Evolutionary conservation across 306 rosid species (phyloP).

Genomic region (Begonia fuchsioides): DNA sequence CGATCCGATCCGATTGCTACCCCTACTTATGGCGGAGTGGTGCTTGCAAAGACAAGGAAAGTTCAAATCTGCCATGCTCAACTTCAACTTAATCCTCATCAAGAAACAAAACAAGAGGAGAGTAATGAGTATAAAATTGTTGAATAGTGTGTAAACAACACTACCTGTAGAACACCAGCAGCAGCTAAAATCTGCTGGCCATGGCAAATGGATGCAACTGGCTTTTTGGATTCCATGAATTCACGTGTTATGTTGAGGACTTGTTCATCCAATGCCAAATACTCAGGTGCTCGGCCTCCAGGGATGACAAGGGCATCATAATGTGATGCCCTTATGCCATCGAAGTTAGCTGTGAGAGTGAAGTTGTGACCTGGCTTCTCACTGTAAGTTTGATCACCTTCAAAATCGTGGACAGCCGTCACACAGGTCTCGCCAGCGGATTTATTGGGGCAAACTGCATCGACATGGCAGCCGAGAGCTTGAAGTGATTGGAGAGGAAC

Average conservation of each 20-base stretch:
- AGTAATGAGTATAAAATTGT: too few species aligned
- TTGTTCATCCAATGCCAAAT: constrained; percentile 25
- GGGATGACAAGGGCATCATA: constrained; percentile 51
- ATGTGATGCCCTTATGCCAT: constrained; percentile 36
- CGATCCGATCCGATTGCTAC: too few species aligned
- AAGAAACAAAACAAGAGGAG: too few species aligned
- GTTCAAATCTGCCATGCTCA: too few species aligned
- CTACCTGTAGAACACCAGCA: constrained; percentile 73
- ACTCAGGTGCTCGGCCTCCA: constrained; percentile 43
- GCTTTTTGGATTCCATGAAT: constrained; percentile 30
- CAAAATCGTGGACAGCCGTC: constrained; percentile 78
- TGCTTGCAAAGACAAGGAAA: too few species aligned
- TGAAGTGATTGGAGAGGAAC: constrained; percentile 82
- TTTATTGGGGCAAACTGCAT: constrained; percentile 70
- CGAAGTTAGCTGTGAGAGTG: constrained; percentile 43
- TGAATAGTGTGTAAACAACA: constrained; percentile 1
- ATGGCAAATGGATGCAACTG: constrained; percentile 46
- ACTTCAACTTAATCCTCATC: too few species aligned
- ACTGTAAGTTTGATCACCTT: constrained; percentile 83
- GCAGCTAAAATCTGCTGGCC: constrained; percentile 82
- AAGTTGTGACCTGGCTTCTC: constrained; percentile 69
- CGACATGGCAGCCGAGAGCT: constrained; percentile 82
- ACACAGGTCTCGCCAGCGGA: constrained; percentile 63
- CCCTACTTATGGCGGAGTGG: too few species aligned
- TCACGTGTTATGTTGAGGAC: constrained; percentile 27